These are phyloP conservation scores for Aspergillus incahuasiensis DNA, from an alignment of 495 filamentous ascomycete species.

Conservation along the genomic window DNA sequence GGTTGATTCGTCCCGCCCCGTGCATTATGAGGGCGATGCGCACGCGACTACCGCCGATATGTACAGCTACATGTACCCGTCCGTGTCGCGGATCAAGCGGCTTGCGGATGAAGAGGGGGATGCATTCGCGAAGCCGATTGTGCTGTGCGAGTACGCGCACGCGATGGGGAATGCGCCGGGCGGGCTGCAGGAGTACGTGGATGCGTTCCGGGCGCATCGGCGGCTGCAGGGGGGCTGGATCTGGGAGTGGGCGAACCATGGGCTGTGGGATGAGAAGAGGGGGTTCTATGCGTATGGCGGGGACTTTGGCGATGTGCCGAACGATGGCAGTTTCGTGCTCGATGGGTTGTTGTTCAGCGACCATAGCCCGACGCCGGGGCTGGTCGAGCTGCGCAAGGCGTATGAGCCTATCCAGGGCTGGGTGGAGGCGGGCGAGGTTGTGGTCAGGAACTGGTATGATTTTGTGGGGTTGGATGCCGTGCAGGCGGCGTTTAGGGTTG, in stretches of 20 bases:
- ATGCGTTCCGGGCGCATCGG: not conserved
- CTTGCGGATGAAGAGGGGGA: conserved; percentile 33
- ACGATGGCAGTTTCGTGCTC: conserved; percentile 62
- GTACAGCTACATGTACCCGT: conserved; percentile 63
- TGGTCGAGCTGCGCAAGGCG: conserved; percentile 58
- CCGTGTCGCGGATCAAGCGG: conserved; percentile 46
- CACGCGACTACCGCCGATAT: conserved; percentile 58
- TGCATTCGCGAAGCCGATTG: conserved; percentile 49
- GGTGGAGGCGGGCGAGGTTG: not conserved
- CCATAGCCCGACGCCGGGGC: conserved; percentile 54
- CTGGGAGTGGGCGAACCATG: conserved; percentile 49
- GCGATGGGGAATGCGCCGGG: conserved; percentile 69
- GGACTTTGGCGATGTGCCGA: conserved; percentile 62
- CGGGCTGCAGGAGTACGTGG: conserved; percentile 7
- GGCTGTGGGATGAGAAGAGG: conserved; percentile 47
- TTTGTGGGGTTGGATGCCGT: conserved; percentile 49
- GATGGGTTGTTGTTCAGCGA: conserved; percentile 57
- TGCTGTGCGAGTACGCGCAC: conserved; percentile 66
- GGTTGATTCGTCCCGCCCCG: conserved; percentile 50
- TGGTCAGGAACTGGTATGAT: conserved; percentile 49
- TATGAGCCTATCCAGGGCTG: conserved; percentile 45
- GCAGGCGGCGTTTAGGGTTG: conserved; percentile 22
- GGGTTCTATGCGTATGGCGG: conserved; percentile 62
- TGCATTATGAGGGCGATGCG: conserved; percentile 65
- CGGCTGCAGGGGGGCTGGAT: conserved; percentile 10